Evolutionary conservation across 352 stramenopile genomes (phyloP).

Genomic region (Saprolegnia diclina): DNA sequence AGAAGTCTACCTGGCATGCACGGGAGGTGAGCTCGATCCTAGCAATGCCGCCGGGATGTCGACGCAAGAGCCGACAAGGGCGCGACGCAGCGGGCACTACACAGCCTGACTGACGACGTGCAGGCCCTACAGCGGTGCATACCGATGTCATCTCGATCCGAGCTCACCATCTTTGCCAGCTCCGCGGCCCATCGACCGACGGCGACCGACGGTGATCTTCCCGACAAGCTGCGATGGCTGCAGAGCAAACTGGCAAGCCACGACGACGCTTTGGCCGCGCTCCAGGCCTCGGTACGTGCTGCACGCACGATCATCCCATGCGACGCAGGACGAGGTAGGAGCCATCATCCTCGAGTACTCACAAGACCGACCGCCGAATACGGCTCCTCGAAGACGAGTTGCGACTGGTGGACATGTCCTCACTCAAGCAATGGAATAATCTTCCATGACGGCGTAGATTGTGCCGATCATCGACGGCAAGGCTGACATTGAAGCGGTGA

Average conservation of each 20-base stretch:
- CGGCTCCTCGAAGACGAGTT: constrained; percentile 17
- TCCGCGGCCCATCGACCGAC: background rate
- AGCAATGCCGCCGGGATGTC: background rate
- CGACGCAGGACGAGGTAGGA: background rate
- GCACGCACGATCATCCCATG: too few relatives aligned
- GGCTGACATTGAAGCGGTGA: constrained; percentile 13
- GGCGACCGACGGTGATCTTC: background rate
- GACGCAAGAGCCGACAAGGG: background rate
- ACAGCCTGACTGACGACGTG: background rate
- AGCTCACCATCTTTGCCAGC: background rate
- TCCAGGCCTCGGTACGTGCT: background rate
- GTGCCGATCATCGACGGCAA: constrained; percentile 22
- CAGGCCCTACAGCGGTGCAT: background rate
- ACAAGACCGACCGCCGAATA: constrained; percentile 1
- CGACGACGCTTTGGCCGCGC: background rate
- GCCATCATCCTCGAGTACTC: background rate
- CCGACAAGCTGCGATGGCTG: background rate
- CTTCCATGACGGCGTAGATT: constrained; percentile 5
- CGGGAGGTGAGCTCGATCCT: background rate
- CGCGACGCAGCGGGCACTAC: background rate
- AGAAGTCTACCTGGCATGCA: background rate
- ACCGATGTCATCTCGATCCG: too few relatives aligned
- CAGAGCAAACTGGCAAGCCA: background rate
- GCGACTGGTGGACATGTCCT: background rate
- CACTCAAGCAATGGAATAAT: background rate